Evolutionary conservation across 768 basidiomycete species (phyloP).

Genomic region (Mycena indigotica): DNA sequence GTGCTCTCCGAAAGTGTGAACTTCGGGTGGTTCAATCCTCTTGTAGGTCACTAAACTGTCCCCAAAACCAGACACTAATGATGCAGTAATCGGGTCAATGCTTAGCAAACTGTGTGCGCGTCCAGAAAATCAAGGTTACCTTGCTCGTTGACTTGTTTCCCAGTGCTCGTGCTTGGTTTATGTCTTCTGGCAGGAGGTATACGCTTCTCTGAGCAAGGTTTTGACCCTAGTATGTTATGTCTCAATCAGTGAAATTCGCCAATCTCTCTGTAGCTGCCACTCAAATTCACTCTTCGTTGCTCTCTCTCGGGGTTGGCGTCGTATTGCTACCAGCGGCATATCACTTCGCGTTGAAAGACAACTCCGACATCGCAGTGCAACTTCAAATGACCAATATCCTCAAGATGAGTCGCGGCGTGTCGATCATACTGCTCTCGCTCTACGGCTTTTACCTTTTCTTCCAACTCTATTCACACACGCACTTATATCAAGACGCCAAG

Average conservation of each 20-base stretch:
- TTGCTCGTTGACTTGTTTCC: constrained; percentile 9
- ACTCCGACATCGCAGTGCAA: constrained; percentile 24
- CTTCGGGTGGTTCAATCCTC: constrained; percentile 80
- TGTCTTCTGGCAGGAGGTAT: constrained; percentile 84
- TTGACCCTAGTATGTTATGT: constrained; percentile 59
- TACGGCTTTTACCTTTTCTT: constrained; percentile 74
- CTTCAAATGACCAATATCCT: constrained; percentile 55
- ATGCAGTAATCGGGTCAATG: constrained; percentile 77
- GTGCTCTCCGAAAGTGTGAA: constrained; percentile 81
- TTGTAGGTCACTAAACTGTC: constrained; percentile 43
- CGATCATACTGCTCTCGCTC: constrained; percentile 71
- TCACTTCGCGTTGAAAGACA: constrained; percentile 57
- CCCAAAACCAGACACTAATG: constrained; percentile 5
- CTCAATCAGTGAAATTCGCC: neutral
- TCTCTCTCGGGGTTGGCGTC: constrained; percentile 77
- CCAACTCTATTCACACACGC: constrained; percentile 77
- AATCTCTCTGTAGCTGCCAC: constrained; percentile 53
- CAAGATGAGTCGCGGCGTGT: constrained; percentile 77
- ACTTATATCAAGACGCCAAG: constrained; percentile 59
- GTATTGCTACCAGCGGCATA: constrained; percentile 80
- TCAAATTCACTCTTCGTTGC: constrained; percentile 71
- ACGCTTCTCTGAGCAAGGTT: constrained; percentile 77
- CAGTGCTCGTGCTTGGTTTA: constrained; percentile 79
- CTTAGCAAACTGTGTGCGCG: constrained; percentile 69
- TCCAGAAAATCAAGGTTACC: neutral